These are phyloP conservation scores for Sungouiozyma intestinalis DNA, from an alignment of 805 yeast species.

Conservation along the genomic window DNA sequence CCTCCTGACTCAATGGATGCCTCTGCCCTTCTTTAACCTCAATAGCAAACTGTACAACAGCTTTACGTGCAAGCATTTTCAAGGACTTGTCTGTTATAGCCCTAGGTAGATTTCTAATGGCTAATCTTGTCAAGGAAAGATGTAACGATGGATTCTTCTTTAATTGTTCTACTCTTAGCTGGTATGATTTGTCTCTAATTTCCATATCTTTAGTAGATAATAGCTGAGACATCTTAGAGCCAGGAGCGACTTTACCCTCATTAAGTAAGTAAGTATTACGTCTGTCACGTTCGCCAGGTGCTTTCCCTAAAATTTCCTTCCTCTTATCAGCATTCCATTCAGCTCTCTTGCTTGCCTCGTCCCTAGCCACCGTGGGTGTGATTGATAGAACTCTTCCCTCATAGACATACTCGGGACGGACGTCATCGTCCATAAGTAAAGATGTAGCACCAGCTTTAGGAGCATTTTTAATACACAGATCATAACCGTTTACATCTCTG, in stretches of 20 bases:
- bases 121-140: constrained; percentile 88
- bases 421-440: constrained; percentile 83
- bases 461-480: constrained; percentile 62
- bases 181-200: constrained; percentile 77
- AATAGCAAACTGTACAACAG: constrained; percentile 86
- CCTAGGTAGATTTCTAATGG: constrained; percentile 88
- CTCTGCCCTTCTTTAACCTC: constrained; percentile 69
- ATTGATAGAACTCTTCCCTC: constrained; percentile 87
- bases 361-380: constrained; percentile 77
- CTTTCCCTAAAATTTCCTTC: constrained; percentile 67
- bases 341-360: constrained; percentile 63
- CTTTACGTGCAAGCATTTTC: constrained; percentile 88
- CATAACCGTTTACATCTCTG: constrained; percentile 46
- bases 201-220: constrained; percentile 69
- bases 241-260: constrained; percentile 84
- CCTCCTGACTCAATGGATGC: constrained; percentile 85
- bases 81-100: constrained; percentile 80
- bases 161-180: constrained; percentile 79
- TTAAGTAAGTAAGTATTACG: constrained; percentile 79
- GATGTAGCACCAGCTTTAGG: constrained; percentile 60
- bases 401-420: constrained; percentile 76
- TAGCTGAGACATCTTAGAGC: constrained; percentile 64
- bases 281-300: constrained; percentile 68
- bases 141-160: constrained; percentile 86
- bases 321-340: constrained; percentile 66